phyloP scores from a whole-genome alignment of 2,329 filamentous ascomycete genomes.

The Ophiostoma tasmaniense region DNA sequence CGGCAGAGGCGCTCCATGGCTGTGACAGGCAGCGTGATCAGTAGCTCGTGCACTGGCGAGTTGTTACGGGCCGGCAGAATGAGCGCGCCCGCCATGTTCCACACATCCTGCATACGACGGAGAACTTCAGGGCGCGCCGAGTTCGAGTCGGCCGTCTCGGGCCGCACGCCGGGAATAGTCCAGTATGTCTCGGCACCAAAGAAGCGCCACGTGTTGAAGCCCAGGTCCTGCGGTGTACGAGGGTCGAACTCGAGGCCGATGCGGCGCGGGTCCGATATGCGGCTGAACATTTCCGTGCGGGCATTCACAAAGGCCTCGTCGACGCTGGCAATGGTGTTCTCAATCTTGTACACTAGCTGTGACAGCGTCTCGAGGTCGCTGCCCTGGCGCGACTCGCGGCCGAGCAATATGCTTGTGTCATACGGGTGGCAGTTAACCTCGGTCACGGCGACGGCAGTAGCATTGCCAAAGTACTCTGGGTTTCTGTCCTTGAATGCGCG shows the following conservation, averaged over 20 bases:
- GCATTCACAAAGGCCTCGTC: constrained; percentile 34
- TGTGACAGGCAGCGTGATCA: constrained; percentile 26
- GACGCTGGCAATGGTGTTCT: constrained; percentile 28
- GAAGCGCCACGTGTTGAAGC: constrained; percentile 39
- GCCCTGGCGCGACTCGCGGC: neutral
- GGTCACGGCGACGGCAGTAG: constrained; percentile 33
- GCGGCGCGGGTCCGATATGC: constrained; percentile 32
- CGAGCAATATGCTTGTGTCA: neutral
- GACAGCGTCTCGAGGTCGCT: constrained; percentile 23
- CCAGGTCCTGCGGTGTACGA: constrained; percentile 32
- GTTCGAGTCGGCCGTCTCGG: neutral
- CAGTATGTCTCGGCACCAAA: constrained; percentile 36
- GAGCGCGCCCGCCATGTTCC: constrained; percentile 28
- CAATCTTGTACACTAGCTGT: constrained; percentile 26
- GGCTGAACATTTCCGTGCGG: constrained; percentile 32
- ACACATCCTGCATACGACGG: constrained; percentile 26
- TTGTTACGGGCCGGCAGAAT: constrained; percentile 27
- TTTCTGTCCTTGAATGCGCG: constrained; percentile 28
- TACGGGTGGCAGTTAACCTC: constrained; percentile 17
- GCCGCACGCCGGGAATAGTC: constrained; percentile 24
- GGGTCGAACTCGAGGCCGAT: constrained; percentile 35
- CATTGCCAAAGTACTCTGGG: constrained; percentile 35
- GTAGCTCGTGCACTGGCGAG: constrained; percentile 25
- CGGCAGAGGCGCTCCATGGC: constrained; percentile 26
- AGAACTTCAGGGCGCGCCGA: constrained; percentile 25